Conservation (phyloP, 176 grass and related monocot species). For the Secale cereale region DNA sequence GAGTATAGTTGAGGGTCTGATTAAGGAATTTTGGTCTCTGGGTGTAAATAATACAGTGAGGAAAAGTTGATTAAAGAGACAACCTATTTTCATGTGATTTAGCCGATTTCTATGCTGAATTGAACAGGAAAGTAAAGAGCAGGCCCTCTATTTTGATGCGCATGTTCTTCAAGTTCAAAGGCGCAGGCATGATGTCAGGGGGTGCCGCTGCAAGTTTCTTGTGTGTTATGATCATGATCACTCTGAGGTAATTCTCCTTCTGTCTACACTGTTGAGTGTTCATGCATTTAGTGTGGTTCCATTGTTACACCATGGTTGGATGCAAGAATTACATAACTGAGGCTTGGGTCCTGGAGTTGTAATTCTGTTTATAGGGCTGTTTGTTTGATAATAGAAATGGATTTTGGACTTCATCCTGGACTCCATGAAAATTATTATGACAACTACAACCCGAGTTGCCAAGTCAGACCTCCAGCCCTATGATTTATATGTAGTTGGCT, state of each 20-base stretch:
- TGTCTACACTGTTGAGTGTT: background rate
- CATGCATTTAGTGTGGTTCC: background rate
- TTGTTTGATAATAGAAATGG: background rate
- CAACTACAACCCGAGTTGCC: background rate
- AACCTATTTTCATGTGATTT: background rate
- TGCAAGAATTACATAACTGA: background rate
- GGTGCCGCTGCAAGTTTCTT: conserved; percentile 78
- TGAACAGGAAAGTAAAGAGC: conserved; percentile 72
- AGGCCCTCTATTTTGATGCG: conserved; percentile 83
- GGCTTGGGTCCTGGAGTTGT: background rate
- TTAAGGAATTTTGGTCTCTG: background rate
- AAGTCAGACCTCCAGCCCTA: background rate
- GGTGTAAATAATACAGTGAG: background rate
- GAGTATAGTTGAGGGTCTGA: background rate
- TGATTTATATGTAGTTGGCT: background rate
- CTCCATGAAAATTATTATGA: background rate
- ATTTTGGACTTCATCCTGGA: background rate
- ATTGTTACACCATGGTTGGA: background rate
- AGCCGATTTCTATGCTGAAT: background rate
- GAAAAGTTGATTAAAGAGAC: background rate
- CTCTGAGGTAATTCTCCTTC: conserved; percentile 54
- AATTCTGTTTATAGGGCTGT: background rate
- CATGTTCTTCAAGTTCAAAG: conserved; percentile 77
- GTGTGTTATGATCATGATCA: conserved; percentile 78
- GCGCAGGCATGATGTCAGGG: conserved; percentile 73